These are phyloP conservation scores for Clohesyomyces aquaticus DNA, from an alignment of 495 filamentous ascomycete genomes.

Conservation along the genomic window DNA sequence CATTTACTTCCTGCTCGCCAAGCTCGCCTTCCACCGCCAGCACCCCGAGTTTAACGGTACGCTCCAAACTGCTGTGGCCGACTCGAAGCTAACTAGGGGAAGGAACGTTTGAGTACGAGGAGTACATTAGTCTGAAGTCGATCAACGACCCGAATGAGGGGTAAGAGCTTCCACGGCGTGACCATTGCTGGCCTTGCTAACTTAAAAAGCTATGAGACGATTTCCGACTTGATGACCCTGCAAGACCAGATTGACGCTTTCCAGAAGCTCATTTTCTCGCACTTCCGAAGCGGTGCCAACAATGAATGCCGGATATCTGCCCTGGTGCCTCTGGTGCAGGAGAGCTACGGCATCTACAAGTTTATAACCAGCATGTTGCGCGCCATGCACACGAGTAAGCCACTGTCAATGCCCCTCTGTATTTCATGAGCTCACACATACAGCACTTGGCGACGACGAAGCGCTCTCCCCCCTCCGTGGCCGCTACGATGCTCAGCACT, in stretches of 20 bases:
- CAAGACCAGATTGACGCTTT: constrained; percentile 98
- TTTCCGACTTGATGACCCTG: constrained; percentile 91
- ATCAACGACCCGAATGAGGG: constrained; percentile 99
- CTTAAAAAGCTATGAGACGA: constrained; percentile 78
- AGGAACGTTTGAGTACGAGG: constrained; percentile 95
- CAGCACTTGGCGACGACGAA: constrained; percentile 91
- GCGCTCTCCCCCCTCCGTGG: constrained; percentile 86
- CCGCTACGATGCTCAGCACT: constrained; percentile 92
- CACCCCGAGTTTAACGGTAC: constrained; percentile 97
- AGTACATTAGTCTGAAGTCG: constrained; percentile 95
- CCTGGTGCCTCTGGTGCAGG: constrained; percentile 88
- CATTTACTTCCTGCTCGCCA: constrained; percentile 89
- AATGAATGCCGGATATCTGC: constrained; percentile 97
- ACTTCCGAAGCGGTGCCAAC: constrained; percentile 86
- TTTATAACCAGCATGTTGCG: constrained; percentile 53
- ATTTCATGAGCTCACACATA: background rate
- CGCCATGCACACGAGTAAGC: constrained; percentile 93
- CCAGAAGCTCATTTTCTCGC: constrained; percentile 96
- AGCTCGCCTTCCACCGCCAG: constrained; percentile 90
- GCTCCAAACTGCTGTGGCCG: background rate
- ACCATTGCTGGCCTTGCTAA: constrained; percentile 3
- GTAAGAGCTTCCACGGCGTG: constrained; percentile 40
- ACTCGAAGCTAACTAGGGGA: constrained; percentile 9
- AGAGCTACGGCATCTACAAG: constrained; percentile 87
- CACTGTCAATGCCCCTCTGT: background rate